Conservation (phyloP, 768 basidiomycete species). For the Ramaria sp. region DNA sequence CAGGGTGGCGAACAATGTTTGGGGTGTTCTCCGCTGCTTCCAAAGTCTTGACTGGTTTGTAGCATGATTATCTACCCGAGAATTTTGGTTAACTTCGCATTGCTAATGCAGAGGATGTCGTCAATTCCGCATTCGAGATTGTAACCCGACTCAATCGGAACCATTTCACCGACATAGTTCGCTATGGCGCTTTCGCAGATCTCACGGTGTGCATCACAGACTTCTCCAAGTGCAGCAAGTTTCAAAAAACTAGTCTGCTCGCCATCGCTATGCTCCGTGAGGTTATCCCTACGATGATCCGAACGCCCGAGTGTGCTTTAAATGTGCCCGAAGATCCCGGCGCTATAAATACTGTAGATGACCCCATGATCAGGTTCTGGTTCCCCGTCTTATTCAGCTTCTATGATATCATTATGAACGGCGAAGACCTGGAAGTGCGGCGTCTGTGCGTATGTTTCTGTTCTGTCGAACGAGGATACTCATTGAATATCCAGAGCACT, state of each 20-base stretch:
- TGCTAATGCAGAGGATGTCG: conserved; percentile 66
- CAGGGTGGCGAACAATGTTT: conserved; percentile 99
- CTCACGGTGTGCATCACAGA: conserved; percentile 95
- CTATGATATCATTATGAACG: conserved; percentile 99
- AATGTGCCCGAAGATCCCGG: conserved; percentile 15
- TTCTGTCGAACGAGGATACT: background rate
- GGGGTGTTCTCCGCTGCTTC: conserved; percentile 96
- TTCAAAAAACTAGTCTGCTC: conserved; percentile 93
- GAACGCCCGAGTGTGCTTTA: conserved; percentile 58
- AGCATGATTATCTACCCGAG: background rate
- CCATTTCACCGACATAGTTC: conserved; percentile 85
- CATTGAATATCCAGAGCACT: conserved; percentile 52
- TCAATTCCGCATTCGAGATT: conserved; percentile 90
- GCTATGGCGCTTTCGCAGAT: conserved; percentile 91
- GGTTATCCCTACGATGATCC: conserved; percentile 85
- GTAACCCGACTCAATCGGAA: conserved; percentile 85
- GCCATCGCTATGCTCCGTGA: conserved; percentile 95
- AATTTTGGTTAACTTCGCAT: background rate
- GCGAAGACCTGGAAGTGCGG: conserved; percentile 95
- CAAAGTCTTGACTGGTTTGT: conserved; percentile 74
- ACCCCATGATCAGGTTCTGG: conserved; percentile 94
- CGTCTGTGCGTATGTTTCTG: conserved; percentile 59
- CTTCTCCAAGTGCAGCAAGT: conserved; percentile 99
- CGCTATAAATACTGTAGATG: conserved; percentile 39
- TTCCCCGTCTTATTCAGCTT: conserved; percentile 95